Base-by-base conservation (phyloP, 2,329 filamentous ascomycete species). In the Colletotrichum eleusines region DNA sequence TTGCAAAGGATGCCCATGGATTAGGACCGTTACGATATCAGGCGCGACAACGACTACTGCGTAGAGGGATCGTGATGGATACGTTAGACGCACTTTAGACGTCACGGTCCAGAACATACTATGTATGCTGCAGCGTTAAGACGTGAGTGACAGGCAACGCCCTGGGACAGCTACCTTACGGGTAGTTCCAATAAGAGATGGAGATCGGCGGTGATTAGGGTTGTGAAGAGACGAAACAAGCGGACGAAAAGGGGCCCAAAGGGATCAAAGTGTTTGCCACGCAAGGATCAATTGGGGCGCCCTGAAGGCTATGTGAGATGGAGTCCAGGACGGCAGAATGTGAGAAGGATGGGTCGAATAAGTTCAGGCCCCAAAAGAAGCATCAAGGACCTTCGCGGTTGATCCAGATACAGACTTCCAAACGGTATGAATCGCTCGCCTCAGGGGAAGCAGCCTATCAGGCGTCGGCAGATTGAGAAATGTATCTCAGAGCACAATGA, bases 101-200 rank as follows among this genome's bases (percentile, higher is more conserved):
- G 68, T 67, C 68, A 58, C 14, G 51, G 57, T 42, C 63, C 62
- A 58, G 50, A 67, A 63, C 42, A 53, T 46, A n/a, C 20, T 23
- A 3, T n/a, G 58, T 48, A 58, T 71, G 63, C 38, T 71, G 68
- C 68, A 67, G 46, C 50, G 63, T 35, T 58, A 63, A 71, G 68
- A 20, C 44, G 20, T 23, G 51, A 44, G 33, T 62, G 44, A n/a
- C 63, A 71, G 38, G 68, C 63, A 31, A 63, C 35, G 51, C 8
- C 20, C 7, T 26, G 62, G 62, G 33, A 57, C 23, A 12, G 48
- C 12, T 53, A 18, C 48, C 5, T 1, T 18, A 38, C 57, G 9
- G 16, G n/a, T 11, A 44, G 35, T 53, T 63, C 35, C 38, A 53
- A 68, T 51, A 67, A 57, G 57, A 63, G 63, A 63, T 31, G 35